phyloP scores from a whole-genome alignment of 208 protist species.

The Leishmania braziliensis region DNA sequence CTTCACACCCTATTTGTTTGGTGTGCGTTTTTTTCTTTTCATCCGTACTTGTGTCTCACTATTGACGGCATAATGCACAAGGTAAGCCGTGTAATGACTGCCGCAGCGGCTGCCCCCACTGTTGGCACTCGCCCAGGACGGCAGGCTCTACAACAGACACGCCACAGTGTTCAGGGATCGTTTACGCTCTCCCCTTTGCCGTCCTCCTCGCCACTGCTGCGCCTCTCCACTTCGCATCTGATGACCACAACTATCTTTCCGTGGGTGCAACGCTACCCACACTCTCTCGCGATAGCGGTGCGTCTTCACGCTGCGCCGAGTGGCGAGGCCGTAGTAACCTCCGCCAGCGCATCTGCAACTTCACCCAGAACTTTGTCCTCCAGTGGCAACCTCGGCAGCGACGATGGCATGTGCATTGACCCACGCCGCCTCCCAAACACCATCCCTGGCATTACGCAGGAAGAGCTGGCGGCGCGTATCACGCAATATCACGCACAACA shows the following conservation, averaged over 20 bases:
- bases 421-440: constrained; percentile 54
- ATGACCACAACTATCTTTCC: background rate
- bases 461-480: constrained; percentile 69
- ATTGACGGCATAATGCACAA: background rate
- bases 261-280: background rate
- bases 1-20: background rate
- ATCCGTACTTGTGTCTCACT: background rate
- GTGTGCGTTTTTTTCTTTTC: background rate
- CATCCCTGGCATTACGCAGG: constrained; percentile 71
- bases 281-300: background rate
- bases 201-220: background rate
- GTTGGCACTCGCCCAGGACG: background rate
- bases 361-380: background rate
- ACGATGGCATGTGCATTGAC: constrained; percentile 40
- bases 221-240: background rate
- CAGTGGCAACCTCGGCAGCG: background rate
- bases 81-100: background rate
- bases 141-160: background rate
- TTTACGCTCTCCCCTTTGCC: background rate
- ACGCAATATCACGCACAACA: constrained; percentile 30
- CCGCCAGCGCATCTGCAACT: background rate
- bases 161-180: background rate
- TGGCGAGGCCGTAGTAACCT: background rate
- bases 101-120: background rate
- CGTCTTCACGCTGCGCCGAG: background rate